Conservation (phyloP, 2,329 filamentous ascomycete species). For the Aspergillus clavatus region DNA sequence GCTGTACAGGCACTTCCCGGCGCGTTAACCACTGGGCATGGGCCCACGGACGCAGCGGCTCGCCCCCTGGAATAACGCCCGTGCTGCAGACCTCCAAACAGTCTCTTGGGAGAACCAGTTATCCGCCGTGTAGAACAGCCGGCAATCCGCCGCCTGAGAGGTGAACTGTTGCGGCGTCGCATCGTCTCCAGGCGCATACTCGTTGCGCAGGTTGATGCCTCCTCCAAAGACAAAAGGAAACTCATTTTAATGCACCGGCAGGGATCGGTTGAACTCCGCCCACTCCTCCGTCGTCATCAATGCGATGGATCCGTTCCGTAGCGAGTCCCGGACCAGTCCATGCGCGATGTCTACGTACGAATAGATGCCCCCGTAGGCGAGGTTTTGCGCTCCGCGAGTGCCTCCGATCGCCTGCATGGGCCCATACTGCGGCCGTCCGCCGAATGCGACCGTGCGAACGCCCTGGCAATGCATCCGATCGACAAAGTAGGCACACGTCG, state of each 20-base stretch:
- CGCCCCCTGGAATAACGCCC: background rate
- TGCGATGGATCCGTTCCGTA: constrained; percentile 9
- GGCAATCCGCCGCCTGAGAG: constrained; percentile 57
- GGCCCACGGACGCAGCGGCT: background rate
- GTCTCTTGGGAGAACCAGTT: constrained; percentile 29
- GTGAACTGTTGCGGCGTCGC: constrained; percentile 54
- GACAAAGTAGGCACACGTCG: constrained; percentile 56
- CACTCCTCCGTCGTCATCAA: background rate
- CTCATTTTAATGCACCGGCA: constrained; percentile 14
- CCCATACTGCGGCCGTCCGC: constrained; percentile 52
- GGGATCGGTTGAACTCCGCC: constrained; percentile 2
- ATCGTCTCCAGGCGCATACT: constrained; percentile 43
- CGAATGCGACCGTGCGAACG: constrained; percentile 55
- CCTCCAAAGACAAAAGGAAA: constrained; percentile 10
- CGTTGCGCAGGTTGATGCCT: constrained; percentile 42
- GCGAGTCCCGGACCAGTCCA: constrained; percentile 11
- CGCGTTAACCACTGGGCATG: background rate
- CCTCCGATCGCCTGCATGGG: constrained; percentile 63
- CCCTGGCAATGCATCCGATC: constrained; percentile 52
- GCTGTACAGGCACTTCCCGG: too few relatives aligned
- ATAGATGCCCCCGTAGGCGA: constrained; percentile 28
- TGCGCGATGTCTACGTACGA: constrained; percentile 18
- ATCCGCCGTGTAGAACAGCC: constrained; percentile 54
- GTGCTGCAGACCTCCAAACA: background rate
- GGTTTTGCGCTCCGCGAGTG: constrained; percentile 49